Evolutionary conservation across 2,329 filamentous ascomycete genomes (phyloP), one percentile per base, ranked within the genome.

Genomic region (Diplodia scrobiculata): DNA sequence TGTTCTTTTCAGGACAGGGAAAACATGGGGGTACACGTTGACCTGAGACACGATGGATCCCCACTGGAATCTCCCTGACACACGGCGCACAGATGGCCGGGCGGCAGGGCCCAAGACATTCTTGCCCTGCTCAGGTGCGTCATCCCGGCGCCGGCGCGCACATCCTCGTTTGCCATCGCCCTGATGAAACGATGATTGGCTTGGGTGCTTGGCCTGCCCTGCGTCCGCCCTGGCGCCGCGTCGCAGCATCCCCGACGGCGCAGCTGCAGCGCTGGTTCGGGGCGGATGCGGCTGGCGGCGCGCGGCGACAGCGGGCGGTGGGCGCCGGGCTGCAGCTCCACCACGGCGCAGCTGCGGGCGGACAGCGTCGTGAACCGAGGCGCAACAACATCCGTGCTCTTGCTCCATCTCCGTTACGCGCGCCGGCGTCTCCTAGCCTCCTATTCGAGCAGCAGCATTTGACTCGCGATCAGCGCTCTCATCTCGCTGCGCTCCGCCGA

Each of bases 21-120:
- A 66, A 66, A 66, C 52, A 59, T 66, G 63, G 63, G 54, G 63
- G 52, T 66, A 66, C 63, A 66, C 63, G 63, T 66, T 66, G 63
- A 59, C 63, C 63, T 59, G 63, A 66, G 63, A 66, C 63, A 58
- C 51, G 63, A 65, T 58, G 63, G 63, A 66, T 66, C 63, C 53
- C 63, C 63, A 66, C 63, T 66, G 63, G 63, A 66, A 66, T 66
- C 63, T 66, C 63, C 63, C 63, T 66, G 63, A 66, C 53, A 66
- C 63, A 66, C 63, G 47, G 34, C 38, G 51, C 38, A 53, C 52
- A 47, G 51, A 65, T 58, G n/a, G 29, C 51, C 41, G 21, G 38
- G 36, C 27, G 60, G 5, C 50, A 52, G 60, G 60, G 60, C 60
- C 47, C 48, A 63, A 63, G 60, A 63, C 60, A 63, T 63, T 63